Evolutionary conservation across 106 monocot species (phyloP).

Genomic region (Apostasia ramifera): DNA sequence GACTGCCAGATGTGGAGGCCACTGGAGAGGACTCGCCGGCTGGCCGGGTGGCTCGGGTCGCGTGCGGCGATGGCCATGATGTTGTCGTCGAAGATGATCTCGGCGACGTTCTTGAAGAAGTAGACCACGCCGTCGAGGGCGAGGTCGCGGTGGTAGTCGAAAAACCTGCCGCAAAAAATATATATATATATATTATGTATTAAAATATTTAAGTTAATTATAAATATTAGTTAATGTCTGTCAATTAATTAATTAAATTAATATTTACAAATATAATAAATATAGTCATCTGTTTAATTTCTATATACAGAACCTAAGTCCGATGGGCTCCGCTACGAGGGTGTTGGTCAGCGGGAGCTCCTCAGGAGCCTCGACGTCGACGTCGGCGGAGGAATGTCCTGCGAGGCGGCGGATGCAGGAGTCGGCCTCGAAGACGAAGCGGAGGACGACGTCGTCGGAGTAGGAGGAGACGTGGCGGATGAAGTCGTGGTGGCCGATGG

Average conservation of each 20-base stretch:
- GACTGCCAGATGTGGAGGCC: constrained; percentile 5
- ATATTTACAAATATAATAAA: too few species aligned
- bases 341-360: constrained; percentile 19
- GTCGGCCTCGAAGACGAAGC: constrained; percentile 32
- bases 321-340: constrained; percentile 25
- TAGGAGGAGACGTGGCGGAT: constrained; percentile 33
- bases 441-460: constrained; percentile 18
- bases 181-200: too few species aligned
- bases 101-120: constrained; percentile 18
- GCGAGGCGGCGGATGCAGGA: constrained; percentile 20
- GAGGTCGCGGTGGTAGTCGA: constrained; percentile 16
- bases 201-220: too few species aligned
- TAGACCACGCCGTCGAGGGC: constrained; percentile 5
- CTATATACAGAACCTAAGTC: constrained; percentile 10
- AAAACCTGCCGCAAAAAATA: background rate
- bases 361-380: background rate
- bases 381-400: background rate
- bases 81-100: constrained; percentile 24
- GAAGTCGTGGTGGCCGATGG: constrained; percentile 60
- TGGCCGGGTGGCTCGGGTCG: constrained; percentile 4
- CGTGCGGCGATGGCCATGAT: constrained; percentile 5
- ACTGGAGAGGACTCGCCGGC: background rate
- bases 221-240: too few species aligned
- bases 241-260: too few species aligned
- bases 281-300: too few species aligned